Base-by-base conservation (phyloP, 345 rosid species). In the Boechera retrofracta region DNA sequence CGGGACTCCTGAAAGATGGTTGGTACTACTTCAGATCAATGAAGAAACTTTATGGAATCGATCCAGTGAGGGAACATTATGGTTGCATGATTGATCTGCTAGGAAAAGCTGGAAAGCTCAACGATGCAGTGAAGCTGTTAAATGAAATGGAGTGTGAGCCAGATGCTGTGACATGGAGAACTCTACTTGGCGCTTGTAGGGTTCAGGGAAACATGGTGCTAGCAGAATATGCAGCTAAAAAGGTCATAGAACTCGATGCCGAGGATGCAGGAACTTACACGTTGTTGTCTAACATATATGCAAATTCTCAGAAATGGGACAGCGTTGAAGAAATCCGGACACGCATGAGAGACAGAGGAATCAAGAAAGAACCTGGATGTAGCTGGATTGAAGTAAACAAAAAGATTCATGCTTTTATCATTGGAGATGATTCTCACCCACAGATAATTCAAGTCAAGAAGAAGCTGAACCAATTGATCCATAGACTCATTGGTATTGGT, bases 11-110 rank as follows among this genome's bases (percentile, higher is more conserved):
- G 24, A 80, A 87, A 64, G 87, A 86, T 64, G 92, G 94, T 48
- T 82, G 84, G 92, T 47, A 63, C 79, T 78, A 87, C 63, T 84
- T 91, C 77, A 81, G 64, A 62, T 89, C 89, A 2, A 87, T 87
- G 94, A 91, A 85, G 69, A 79, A 77, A 60, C 81, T 85, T 69
- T 86, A 74, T 60, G 92, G 90, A 42, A 78, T 89, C 56, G 81
- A 86, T 36, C 97, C 94, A 0, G 87, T 82, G 68, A 87, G 82
- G 32, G 91, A 91, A 70, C 97, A 91, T 67, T 91, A 84, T 2
- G 87, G 92, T 52, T 91, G 97, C 67, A 86, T 86, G 86, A 75
- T 91, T 84, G 97, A 91, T 82, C 91, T 89, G 81, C 77, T 91
- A 5, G 97, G 92, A 73, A 80, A 90, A 74, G 89, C 88, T 3